Evolutionary conservation across 148 eudicot genomes (phyloP).

Genomic region (Fagopyrum homotropicum): DNA sequence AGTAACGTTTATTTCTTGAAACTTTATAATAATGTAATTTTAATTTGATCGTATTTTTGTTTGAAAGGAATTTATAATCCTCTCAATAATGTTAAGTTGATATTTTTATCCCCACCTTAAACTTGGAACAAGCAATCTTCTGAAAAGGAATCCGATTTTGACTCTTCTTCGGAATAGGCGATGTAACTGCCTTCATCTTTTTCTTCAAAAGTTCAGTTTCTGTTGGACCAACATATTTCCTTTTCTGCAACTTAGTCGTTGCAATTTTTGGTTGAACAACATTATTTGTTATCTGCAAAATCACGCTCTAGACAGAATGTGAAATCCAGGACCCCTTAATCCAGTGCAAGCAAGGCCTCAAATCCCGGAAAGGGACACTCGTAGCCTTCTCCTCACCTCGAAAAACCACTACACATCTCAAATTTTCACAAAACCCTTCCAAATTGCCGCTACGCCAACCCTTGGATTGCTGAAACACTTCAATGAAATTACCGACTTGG

Average conservation of each 20-base stretch:
- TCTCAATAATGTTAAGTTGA: too few species aligned
- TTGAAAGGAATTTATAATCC: too few species aligned
- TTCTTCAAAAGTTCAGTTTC: too few species aligned
- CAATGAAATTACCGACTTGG: neutral
- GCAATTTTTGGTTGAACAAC: neutral
- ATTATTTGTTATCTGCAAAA: neutral
- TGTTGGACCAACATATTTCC: too few species aligned
- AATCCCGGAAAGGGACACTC: neutral
- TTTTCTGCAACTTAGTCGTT: neutral
- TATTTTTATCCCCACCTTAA: neutral
- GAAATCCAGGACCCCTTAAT: neutral
- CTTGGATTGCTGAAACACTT: neutral
- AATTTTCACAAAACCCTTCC: neutral
- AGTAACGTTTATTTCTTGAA: too few species aligned
- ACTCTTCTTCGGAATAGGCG: too few species aligned
- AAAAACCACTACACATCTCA: neutral
- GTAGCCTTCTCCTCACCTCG: neutral
- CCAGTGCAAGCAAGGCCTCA: conserved; percentile 3
- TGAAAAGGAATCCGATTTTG: too few species aligned
- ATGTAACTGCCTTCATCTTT: neutral
- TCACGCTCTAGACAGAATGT: neutral
- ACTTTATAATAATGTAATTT: too few species aligned
- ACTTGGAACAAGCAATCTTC: too few species aligned
- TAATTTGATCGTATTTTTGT: too few species aligned
- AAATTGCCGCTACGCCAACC: conserved; percentile 6